phyloP scores from a whole-genome alignment of 2,329 filamentous ascomycete species.

The Onygenales sp. region DNA sequence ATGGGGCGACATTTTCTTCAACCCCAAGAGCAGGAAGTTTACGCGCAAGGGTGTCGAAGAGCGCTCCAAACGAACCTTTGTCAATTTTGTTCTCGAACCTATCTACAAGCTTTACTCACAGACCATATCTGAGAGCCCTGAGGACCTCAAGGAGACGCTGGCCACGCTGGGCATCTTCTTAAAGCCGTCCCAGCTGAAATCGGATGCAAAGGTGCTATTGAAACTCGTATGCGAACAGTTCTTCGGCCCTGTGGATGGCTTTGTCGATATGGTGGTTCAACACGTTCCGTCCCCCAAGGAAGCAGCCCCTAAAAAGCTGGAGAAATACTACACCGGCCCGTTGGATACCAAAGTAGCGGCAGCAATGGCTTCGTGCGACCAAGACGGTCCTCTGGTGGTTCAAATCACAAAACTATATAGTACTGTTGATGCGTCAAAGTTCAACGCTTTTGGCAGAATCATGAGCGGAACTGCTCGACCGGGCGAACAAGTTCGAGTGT shows the following conservation, averaged over 20 bases:
- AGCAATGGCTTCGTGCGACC: conserved; percentile 72
- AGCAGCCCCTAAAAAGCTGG: conserved; percentile 64
- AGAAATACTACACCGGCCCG: conserved; percentile 87
- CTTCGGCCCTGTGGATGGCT: conserved; percentile 79
- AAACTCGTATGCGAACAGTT: conserved; percentile 90
- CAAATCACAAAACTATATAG: conserved; percentile 92
- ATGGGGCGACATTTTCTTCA: conserved; percentile 97
- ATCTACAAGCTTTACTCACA: conserved; percentile 97
- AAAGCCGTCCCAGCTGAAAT: conserved; percentile 86
- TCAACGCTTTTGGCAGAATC: conserved; percentile 82
- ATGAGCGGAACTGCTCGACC: conserved; percentile 83
- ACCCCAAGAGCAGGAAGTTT: conserved; percentile 81
- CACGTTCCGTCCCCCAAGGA: conserved; percentile 82
- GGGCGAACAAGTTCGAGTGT: conserved; percentile 73
- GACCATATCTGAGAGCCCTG: conserved; percentile 81
- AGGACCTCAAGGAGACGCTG: conserved; percentile 71
- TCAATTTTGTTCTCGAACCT: conserved; percentile 89
- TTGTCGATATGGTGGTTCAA: conserved; percentile 89
- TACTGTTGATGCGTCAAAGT: conserved; percentile 78
- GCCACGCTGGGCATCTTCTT: conserved; percentile 70
- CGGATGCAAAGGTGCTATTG: conserved; percentile 79
- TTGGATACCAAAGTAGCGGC: conserved; percentile 69
- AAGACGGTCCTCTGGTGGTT: conserved; percentile 83
- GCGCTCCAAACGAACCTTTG: conserved; percentile 72
- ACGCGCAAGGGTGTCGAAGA: conserved; percentile 80